A percentile compares a stretch with the other conserved stretches of the same genome.
phyloP scores from a whole-genome alignment of 2,329 filamentous ascomycete species.

The Raffaelea deltoideospora region DNA sequence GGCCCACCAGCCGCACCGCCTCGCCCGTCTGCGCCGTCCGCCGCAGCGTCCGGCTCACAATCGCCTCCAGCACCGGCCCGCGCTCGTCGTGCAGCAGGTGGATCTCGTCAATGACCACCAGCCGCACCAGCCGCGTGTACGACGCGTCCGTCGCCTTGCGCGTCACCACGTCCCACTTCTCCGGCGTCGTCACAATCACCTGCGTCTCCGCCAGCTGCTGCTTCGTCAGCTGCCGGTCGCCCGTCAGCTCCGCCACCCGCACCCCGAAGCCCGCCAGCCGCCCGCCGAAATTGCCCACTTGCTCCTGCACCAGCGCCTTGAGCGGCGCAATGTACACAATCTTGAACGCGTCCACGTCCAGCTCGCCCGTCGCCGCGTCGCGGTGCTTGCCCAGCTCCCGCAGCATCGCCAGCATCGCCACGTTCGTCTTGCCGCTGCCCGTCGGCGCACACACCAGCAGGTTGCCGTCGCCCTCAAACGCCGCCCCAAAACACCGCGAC shows the following conservation, averaged over 20 bases:
- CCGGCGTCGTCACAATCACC: constrained; percentile 93
- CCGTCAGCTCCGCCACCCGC: constrained; percentile 85
- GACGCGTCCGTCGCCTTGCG: constrained; percentile 93
- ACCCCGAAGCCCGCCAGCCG: constrained; percentile 84
- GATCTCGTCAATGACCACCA: constrained; percentile 96
- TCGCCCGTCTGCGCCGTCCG: constrained; percentile 90
- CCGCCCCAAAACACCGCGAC: constrained; percentile 79
- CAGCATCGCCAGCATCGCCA: constrained; percentile 92
- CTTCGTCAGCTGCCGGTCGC: constrained; percentile 95
- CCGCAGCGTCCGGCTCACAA: constrained; percentile 85
- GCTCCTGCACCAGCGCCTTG: constrained; percentile 92
- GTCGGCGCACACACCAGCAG: constrained; percentile 97
- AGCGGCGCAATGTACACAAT: constrained; percentile 95
- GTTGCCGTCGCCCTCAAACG: constrained; percentile 89
- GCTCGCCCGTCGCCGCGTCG: constrained; percentile 76
- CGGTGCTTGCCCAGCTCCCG: constrained; percentile 94
- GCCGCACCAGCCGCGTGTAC: constrained; percentile 90
- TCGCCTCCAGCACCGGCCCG: constrained; percentile 91
- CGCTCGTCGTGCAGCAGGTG: constrained; percentile 95
- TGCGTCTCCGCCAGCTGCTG: constrained; percentile 97
- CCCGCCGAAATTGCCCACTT: constrained; percentile 94
- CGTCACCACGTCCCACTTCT: constrained; percentile 99
- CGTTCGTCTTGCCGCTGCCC: constrained; percentile 95
- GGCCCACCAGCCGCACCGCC: constrained; percentile 75
- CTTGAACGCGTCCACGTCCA: constrained; percentile 93